Base-by-base conservation (phyloP, 169 alveolate species). In the Eimeria sp. region DNA sequence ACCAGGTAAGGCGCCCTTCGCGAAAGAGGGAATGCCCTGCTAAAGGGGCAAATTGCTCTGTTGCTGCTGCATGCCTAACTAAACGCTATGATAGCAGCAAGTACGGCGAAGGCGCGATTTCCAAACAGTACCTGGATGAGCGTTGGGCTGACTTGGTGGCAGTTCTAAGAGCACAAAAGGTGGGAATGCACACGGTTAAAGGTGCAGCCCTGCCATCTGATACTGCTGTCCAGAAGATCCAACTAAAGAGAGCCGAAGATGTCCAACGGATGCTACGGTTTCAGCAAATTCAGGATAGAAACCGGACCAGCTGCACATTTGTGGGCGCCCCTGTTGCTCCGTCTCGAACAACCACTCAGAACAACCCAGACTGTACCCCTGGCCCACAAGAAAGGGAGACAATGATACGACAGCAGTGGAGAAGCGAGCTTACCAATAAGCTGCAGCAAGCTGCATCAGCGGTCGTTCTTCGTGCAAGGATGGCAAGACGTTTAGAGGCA, bases 111-210 rank as follows among this genome's bases (percentile, higher is more conserved):
- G 66, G 64, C 8, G 43, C 43, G 20, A 49, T 52, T 77, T 77
- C 88, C 23, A 77, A 52, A 8, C 88, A 77, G 88, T 64, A 25
- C 82, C 72, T 85, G 49, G 93, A 85, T 43, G 82, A 85, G n/a
- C 77, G 93, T 11, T 85, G 93, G 93, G 93, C 77, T 18, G 93
- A 85, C 27, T 52, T 58, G 62, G 82, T 85, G 60, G 64, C 77
- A 1, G 82, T 64, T 30, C 64, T 85, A 10, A 62, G 80, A 85
- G 80, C 71, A 9, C 93, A 85, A 40, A 85, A 64, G 66, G 64
- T 85, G 11, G 93, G 93, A 37, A 85, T 82, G 64, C 64, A 85
- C 1, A 58, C 93, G 20, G 82, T 85, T 27, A 85, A 37, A 30
- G 93, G 93, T 10, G 64, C 52, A 9, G 10, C 93, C 60, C 37